Evolutionary conservation across 2,329 filamentous ascomycete genomes (phyloP).

Genomic region (Ceratocystiopsis minuta): DNA sequence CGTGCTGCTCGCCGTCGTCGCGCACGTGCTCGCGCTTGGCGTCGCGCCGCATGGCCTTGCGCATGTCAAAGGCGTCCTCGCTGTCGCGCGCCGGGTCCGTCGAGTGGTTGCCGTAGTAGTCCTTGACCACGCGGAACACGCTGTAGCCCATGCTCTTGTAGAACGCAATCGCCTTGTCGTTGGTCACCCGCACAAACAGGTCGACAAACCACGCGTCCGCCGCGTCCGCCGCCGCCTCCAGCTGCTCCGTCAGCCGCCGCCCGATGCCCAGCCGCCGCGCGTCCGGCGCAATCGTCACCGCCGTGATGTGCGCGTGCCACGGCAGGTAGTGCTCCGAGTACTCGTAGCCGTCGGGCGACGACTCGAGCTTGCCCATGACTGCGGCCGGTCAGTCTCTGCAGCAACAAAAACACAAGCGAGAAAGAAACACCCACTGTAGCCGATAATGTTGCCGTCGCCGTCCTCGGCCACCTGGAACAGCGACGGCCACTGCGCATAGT

Average conservation of each 20-base stretch:
- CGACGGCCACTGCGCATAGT: conserved; percentile 88
- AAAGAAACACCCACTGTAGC: conserved; percentile 52
- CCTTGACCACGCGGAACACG: conserved; percentile 72
- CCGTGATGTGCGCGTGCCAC: conserved; percentile 98
- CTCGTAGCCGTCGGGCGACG: conserved; percentile 56
- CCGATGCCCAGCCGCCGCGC: conserved; percentile 77
- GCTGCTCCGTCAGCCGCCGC: conserved; percentile 58
- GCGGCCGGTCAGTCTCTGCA: conserved; percentile 12
- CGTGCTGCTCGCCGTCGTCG: conserved; percentile 59
- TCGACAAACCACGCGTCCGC: conserved; percentile 90
- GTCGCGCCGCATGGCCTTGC: conserved; percentile 76
- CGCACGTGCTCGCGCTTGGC: conserved; percentile 57
- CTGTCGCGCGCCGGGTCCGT: conserved; percentile 40
- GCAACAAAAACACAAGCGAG: too few relatives aligned
- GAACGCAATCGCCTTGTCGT: conserved; percentile 69
- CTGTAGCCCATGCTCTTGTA: conserved; percentile 87
- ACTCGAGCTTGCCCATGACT: conserved; percentile 97
- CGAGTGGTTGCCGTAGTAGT: conserved; percentile 82
- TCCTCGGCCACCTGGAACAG: conserved; percentile 88
- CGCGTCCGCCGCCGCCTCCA: conserved; percentile 68
- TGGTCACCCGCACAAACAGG: conserved; percentile 79
- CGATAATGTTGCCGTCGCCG: conserved; percentile 70
- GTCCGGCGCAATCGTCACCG: conserved; percentile 75
- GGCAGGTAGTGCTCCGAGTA: conserved; percentile 83
- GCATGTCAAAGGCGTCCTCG: conserved; percentile 94